Evolutionary conservation across 192 early-diverging fungal species (phyloP), one percentile per base, ranked within the genome.

Genomic region (Chytriomyces confervae): DNA sequence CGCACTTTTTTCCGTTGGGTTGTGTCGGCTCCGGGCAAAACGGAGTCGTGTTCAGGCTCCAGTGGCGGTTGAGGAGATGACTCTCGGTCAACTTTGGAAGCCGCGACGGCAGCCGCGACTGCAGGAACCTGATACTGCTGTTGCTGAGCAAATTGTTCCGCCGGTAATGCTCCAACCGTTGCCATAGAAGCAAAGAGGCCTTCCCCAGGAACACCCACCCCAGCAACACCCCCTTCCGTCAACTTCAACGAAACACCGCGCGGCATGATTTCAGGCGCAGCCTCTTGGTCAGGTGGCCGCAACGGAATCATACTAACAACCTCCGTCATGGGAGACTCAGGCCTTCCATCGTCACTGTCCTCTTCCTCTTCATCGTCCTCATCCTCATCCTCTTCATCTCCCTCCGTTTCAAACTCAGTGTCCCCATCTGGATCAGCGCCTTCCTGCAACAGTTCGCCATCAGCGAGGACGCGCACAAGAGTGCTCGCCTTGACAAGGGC

Each of bases 1-100:
- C 85, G 82, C 70, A 84, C 79, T 61, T 84, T 84, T 51, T 77
- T 76, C 46, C 82, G 73, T 5, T 62, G 8, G 16, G 78, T 7
- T 11, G 65, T 3, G 24, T 11, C 65, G 27, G 65, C 27, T 5
- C n/a, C 48, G 9, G 68, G 48, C 20, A 23, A 20, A 27, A 72
- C 27, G 68, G 64, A 61, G 0, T 61, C 9, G 10, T 48, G 50
- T 51, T 18, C 18, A 10, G 72, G n/a, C 8, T 24, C 48, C 18
- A 29, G 20, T 3, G 68, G 46, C 7, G 27, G 51, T 60, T 29
- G 49, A 24, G 61, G n/a, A 23, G 61, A 43, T 8, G 76, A 24
- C 10, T 11, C 51, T n/a, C 16, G 7, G 49, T 36, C 50, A 5
- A 44, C 45, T 5, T 10, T 18, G 16, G 72, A 18, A 23, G 76